A percentile compares a stretch with the other conserved stretches of the same genome.
Conservation (phyloP, 139 green algal genomes). For the Klebsormidium nitens region DNA sequence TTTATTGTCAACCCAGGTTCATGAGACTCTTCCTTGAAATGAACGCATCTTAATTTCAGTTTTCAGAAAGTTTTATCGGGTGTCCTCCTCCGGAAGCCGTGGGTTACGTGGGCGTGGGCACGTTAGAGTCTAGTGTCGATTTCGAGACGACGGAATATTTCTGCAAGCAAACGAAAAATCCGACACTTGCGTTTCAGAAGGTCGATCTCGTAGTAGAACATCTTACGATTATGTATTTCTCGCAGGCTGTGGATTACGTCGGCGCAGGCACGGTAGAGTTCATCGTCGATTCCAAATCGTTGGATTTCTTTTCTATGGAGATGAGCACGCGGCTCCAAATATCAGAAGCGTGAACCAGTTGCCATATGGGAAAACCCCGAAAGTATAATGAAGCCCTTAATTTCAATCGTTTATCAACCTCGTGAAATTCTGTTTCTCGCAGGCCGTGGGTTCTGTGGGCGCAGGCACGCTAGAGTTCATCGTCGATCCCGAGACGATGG, state of each 20-base stretch:
- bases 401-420: no score
- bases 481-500: slow-evolving; percentile 61
- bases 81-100: no score
- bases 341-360: no score
- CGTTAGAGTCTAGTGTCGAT: slow-evolving; percentile 95
- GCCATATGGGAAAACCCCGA: no score
- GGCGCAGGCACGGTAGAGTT: slow-evolving; percentile 91
- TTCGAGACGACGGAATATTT: slow-evolving; percentile 60
- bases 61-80: no score
- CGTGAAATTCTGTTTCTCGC: no score
- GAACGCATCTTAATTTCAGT: no score
- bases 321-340: slow-evolving; percentile 96
- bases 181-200: slow-evolving; percentile 86
- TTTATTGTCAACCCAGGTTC: slow-evolving; percentile 83
- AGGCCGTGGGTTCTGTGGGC: slow-evolving; percentile 78
- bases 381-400: no score
- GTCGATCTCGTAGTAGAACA: no score
- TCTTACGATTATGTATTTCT: no score
- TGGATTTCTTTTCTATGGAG: slow-evolving; percentile 92
- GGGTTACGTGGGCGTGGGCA: slow-evolving; percentile 74
- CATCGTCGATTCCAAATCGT: slow-evolving; percentile 71
- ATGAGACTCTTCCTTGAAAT: slow-evolving; percentile 85
- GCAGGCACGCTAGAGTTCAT: slow-evolving; percentile 95
- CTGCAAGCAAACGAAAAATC: slow-evolving; percentile 98
- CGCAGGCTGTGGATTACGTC: slow-evolving; percentile 81